A percentile compares a stretch with the other conserved stretches of the same genome.
These are phyloP conservation scores for Yamadazyma oceani DNA, from an alignment of 1,139 yeast genomes.

Conservation along the genomic window DNA sequence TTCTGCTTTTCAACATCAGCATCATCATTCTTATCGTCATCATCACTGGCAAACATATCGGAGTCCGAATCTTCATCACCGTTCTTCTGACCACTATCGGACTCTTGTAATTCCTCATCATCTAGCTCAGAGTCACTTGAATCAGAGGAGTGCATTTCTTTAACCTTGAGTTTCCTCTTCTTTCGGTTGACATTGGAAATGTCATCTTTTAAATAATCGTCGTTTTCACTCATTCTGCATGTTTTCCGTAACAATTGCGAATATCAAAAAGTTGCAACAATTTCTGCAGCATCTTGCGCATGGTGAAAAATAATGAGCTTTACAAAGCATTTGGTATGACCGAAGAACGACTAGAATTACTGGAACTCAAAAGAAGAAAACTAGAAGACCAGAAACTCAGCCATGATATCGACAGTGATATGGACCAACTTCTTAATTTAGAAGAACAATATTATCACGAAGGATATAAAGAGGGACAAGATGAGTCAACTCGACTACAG, in stretches of 20 bases:
- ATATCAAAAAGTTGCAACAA: background rate
- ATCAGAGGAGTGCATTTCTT: slow-evolving; percentile 38
- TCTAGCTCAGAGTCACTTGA: slow-evolving; percentile 21
- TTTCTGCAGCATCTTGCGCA: too few species aligned
- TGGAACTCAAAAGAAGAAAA: slow-evolving; percentile 9
- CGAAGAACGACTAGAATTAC: background rate
- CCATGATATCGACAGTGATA: slow-evolving; percentile 26
- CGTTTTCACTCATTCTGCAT: slow-evolving; percentile 13
- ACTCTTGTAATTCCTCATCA: too few species aligned
- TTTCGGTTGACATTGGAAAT: slow-evolving; percentile 26
- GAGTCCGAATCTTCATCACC: slow-evolving; percentile 22
- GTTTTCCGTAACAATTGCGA: slow-evolving; percentile 4
- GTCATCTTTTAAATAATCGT: slow-evolving; percentile 20
- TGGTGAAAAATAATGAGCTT: too few species aligned
- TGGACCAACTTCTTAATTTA: slow-evolving; percentile 51
- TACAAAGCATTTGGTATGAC: too few species aligned
- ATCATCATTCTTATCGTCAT: slow-evolving; percentile 14
- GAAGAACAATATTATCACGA: slow-evolving; percentile 60
- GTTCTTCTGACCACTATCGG: slow-evolving; percentile 10
- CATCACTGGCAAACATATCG: slow-evolving; percentile 42
- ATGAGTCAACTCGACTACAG: slow-evolving; percentile 40
- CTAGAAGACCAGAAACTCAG: slow-evolving; percentile 7
- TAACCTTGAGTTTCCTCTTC: slow-evolving; percentile 21
- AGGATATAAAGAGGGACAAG: slow-evolving; percentile 61
- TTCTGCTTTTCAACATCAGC: slow-evolving; percentile 7